Evolutionary conservation across 2,329 filamentous ascomycete genomes (phyloP).

Genomic region (Geosmithia putterillii): DNA sequence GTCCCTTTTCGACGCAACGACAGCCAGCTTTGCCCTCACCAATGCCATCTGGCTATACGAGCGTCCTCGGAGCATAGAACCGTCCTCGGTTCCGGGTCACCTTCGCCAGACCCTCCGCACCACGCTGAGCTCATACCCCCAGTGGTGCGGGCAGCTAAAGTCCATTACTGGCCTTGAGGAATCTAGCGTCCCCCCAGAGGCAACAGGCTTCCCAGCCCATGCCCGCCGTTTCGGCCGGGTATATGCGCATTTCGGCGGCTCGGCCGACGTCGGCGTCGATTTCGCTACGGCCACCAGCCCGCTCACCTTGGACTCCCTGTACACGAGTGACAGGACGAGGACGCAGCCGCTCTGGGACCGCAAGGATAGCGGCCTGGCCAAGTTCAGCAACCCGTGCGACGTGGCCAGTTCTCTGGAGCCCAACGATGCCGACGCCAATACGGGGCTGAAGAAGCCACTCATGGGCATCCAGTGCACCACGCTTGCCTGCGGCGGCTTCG

Average conservation of each 20-base stretch:
- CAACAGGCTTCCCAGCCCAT: constrained; percentile 7
- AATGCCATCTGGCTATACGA: constrained; percentile 12
- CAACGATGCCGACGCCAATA: background rate
- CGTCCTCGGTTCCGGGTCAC: constrained; percentile 1
- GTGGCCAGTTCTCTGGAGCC: constrained; percentile 1
- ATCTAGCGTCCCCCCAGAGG: constrained; percentile 2
- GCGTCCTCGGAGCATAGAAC: background rate
- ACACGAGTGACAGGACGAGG: constrained; percentile 3
- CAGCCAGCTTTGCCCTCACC: constrained; percentile 9
- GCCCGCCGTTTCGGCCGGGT: constrained; percentile 9
- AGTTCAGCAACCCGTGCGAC: constrained; percentile 2
- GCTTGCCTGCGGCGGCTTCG: constrained; percentile 9
- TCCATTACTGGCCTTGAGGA: constrained; percentile 5
- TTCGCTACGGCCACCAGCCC: constrained; percentile 6
- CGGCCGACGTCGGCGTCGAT: constrained; percentile 9
- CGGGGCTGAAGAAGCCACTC: background rate
- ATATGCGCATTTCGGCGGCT: constrained; percentile 8
- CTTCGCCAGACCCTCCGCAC: constrained; percentile 4
- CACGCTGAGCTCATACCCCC: constrained; percentile 8
- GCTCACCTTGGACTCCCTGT: constrained; percentile 3
- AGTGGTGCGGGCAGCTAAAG: constrained; percentile 9
- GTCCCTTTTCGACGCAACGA: constrained; percentile 10
- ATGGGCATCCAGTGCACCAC: constrained; percentile 10
- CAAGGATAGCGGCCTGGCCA: background rate
- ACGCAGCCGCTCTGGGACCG: constrained; percentile 1